These are phyloP conservation scores for Balamuthia mandrillaris DNA, from an alignment of 208 protist genomes.

Conservation along the genomic window DNA sequence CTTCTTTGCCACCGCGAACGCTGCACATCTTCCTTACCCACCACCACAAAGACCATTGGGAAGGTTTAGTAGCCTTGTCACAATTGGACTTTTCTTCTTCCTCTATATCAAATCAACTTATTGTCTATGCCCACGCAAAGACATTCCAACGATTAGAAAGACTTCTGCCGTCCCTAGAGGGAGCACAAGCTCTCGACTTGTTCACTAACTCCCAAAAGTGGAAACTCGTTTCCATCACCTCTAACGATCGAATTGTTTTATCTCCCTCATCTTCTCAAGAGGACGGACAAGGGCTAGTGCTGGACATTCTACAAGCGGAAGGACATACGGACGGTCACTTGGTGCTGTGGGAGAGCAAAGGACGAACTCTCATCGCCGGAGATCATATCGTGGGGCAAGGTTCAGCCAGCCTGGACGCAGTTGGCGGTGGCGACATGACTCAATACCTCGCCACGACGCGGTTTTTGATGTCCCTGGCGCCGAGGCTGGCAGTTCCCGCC, in stretches of 20 bases:
- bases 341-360: constrained; percentile 7
- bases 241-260: not conserved
- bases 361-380: not conserved
- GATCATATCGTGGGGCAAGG: constrained; percentile 9
- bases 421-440: not conserved
- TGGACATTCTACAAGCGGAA: not conserved
- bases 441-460: not conserved
- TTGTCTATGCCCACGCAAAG: not conserved
- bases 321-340: constrained; percentile 16
- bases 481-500: not conserved
- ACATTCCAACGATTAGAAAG: not conserved
- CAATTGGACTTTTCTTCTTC: too few species aligned
- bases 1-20: too few species aligned
- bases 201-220: not conserved
- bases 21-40: constrained; percentile 17
- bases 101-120: not conserved
- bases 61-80: too few species aligned
- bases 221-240: not conserved
- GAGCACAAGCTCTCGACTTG: not conserved
- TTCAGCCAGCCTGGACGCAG: not conserved
- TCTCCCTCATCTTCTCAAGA: too few species aligned
- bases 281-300: not conserved
- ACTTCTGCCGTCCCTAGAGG: too few species aligned
- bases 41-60: constrained; percentile 24
- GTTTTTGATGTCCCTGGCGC: not conserved